A percentile compares a stretch with the other conserved stretches of the same genome.
Conservation (phyloP, 257 asterid species). For the Lithospermum erythrorhizon region DNA sequence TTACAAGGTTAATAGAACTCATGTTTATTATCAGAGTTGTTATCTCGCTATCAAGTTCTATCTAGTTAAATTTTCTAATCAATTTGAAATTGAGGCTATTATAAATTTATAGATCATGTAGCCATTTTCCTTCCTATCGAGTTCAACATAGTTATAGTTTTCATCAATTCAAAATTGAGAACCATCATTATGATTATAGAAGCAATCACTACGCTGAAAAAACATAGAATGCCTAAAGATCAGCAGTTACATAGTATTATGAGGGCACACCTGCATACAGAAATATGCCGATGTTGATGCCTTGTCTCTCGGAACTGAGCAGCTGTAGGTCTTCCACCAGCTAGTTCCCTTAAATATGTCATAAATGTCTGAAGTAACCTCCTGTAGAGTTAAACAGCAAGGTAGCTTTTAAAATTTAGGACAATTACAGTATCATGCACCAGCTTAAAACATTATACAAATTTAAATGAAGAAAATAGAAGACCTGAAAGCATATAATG, state of each 20-base stretch:
- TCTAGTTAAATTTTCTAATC: no score
- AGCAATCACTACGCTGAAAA: background rate
- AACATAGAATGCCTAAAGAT: background rate
- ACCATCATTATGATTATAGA: no score
- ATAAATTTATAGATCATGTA: no score
- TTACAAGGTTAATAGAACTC: no score
- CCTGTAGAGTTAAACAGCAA: conserved; percentile 33
- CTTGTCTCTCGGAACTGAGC: conserved; percentile 45
- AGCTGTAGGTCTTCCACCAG: conserved; percentile 88
- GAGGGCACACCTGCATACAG: conserved; percentile 71
- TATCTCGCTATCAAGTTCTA: no score
- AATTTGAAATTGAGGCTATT: no score
- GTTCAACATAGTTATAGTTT: background rate
- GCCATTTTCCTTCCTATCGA: no score
- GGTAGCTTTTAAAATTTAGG: background rate
- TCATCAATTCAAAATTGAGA: background rate
- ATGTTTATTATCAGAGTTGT: no score
- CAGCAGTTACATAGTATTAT: background rate
- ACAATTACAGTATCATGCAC: background rate
- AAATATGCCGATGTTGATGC: conserved; percentile 46
- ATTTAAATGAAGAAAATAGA: conserved; percentile 2
- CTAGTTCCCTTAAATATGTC: conserved; percentile 44
- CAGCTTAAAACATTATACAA: background rate
- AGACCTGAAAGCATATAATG: conserved; percentile 87
- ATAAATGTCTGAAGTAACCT: conserved; percentile 64